Evolutionary conservation across 2,329 filamentous ascomycete species (phyloP), one percentile per base, ranked within the genome.

Genomic region (Diaporthe caulivora): DNA sequence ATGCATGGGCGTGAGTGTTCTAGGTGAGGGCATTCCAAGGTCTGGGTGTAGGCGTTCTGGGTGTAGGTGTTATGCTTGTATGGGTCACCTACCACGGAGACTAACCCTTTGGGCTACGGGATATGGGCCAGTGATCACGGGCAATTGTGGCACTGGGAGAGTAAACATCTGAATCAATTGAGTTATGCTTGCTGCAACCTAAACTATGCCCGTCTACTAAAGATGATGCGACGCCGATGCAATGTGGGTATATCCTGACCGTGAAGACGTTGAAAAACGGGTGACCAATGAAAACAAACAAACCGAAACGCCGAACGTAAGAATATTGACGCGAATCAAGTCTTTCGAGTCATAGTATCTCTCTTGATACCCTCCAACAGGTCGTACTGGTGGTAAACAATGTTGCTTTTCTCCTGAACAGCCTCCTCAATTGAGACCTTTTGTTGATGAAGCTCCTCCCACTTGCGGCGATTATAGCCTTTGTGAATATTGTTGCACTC

Each of bases 331-430:
- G 10, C 64, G 90, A 88, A 76, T 90, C 87, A 1, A 76, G 88
- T 86, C 78, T 90, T 88, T 0, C 91, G 34, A 34, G 34, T 34
- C 7, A 40, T 40, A 40, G 6, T 91, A 3, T 87, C 87, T 44
- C 86, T 86, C 83, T 93, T 94, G 80, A 95, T 93, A 8, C 92
- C 94, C 82, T 96, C 94, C 0, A 97, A 86, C 1, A 97, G 94
- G 80, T 97, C 95, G 78, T 95, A 94, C 18, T 97, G 86, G 54
- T 90, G 89, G 83, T 97, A 97, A 54, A 97, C 92, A 81, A 95
- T 93, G 75, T 94, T 92, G 34, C 91, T 91, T 82, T 95, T 95
- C 78, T 89, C 87, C 78, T 95, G 92, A 31, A 95, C 89, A 69
- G 89, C 87, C 75, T 87, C 87, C 54, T 93, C 84, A 26, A 95